Evolutionary conservation across 352 stramenopile genomes (phyloP).

Genomic region (Pythium brachiatum): DNA sequence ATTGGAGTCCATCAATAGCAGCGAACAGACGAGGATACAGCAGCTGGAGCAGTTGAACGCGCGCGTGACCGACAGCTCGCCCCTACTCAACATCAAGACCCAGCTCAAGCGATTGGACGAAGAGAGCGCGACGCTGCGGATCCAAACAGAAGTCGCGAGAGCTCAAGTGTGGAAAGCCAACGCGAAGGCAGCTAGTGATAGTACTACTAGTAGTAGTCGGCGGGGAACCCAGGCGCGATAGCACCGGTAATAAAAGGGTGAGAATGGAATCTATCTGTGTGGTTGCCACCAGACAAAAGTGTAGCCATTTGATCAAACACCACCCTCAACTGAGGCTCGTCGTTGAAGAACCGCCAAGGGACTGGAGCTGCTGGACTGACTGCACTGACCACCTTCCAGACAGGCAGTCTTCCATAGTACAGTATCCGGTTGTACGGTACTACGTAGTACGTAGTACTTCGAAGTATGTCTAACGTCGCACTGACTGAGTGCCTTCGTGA

Average conservation of each 20-base stretch:
- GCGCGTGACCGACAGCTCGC: slow-evolving; percentile 18
- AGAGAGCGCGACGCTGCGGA: slow-evolving; percentile 40
- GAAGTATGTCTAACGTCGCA: no score
- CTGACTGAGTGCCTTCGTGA: no score
- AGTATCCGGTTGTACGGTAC: no score
- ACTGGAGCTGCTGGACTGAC: neutral
- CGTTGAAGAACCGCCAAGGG: neutral
- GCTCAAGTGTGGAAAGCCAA: slow-evolving; percentile 32
- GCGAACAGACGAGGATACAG: neutral
- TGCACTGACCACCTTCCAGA: no score
- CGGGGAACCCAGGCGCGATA: neutral
- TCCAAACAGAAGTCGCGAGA: slow-evolving; percentile 40
- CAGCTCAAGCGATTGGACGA: slow-evolving; percentile 38
- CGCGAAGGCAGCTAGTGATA: neutral
- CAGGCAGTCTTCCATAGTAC: no score
- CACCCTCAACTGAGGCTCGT: neutral
- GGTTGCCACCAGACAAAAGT: neutral
- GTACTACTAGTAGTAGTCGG: neutral
- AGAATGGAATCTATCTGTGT: neutral
- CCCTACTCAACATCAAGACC: slow-evolving; percentile 37
- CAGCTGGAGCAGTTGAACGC: slow-evolving; percentile 12
- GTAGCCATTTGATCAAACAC: neutral
- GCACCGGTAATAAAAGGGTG: neutral
- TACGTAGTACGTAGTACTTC: no score
- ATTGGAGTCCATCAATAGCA: neutral